Conservation (phyloP, 208 protist genomes). For the Leishmania mexicana region DNA sequence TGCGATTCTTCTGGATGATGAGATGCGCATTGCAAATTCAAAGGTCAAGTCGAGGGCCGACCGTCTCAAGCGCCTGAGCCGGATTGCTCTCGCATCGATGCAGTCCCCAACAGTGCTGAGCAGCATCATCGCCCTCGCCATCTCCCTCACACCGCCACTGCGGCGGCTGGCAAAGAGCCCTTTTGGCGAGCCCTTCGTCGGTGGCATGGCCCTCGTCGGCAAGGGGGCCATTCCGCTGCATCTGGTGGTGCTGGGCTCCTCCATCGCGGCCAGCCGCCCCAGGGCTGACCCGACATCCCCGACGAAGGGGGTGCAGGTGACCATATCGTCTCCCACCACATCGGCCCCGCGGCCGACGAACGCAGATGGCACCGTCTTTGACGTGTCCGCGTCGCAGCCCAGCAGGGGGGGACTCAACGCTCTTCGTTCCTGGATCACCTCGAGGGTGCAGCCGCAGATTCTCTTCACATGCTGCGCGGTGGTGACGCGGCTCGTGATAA, state of each 20-base stretch:
- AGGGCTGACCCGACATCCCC: slow-evolving; percentile 9
- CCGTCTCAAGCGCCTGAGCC: slow-evolving; percentile 11
- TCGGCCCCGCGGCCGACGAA: background rate
- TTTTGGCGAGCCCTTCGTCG: slow-evolving; percentile 44
- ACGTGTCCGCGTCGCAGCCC: slow-evolving; percentile 4
- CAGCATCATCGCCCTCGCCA: slow-evolving; percentile 55
- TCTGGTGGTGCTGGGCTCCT: slow-evolving; percentile 62
- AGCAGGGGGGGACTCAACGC: slow-evolving; percentile 5
- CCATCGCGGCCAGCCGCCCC: slow-evolving; percentile 33
- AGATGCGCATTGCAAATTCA: slow-evolving; percentile 11
- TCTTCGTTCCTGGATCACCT: slow-evolving; percentile 12
- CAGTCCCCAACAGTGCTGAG: slow-evolving; percentile 48
- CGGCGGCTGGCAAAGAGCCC: slow-evolving; percentile 58
- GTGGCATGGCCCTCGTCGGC: slow-evolving; percentile 58
- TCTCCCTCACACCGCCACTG: slow-evolving; percentile 68
- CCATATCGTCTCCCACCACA: background rate
- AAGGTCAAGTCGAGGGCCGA: background rate
- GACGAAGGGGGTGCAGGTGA: background rate
- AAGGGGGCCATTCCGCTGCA: slow-evolving; percentile 64
- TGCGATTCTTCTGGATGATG: slow-evolving; percentile 14
- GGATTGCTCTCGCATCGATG: slow-evolving; percentile 30
- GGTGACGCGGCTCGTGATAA: slow-evolving; percentile 54
- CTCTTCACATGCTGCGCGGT: slow-evolving; percentile 48
- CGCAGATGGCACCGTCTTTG: slow-evolving; percentile 10
- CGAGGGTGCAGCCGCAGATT: slow-evolving; percentile 20